A percentile compares a stretch with the other conserved stretches of the same genome.
Conservation (phyloP, 805 yeast genomes). For the Kluyveromyces starmeri region DNA sequence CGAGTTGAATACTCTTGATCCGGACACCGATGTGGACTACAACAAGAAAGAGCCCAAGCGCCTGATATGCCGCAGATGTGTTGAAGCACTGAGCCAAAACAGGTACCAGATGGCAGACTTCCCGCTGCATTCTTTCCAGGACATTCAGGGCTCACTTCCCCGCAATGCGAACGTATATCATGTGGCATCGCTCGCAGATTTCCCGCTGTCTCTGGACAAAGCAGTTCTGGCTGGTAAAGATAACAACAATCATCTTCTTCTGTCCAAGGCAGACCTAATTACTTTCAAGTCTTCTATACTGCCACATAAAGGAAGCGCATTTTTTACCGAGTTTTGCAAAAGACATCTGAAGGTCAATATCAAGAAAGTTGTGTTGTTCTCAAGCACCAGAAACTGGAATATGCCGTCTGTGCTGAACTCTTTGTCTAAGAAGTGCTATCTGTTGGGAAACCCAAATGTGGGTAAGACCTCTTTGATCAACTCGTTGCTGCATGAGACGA, state of each 20-base stretch:
- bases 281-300: slow-evolving; percentile 13
- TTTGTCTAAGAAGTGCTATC: slow-evolving; percentile 31
- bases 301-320: slow-evolving; percentile 20
- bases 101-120: slow-evolving; percentile 31
- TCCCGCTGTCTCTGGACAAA: slow-evolving; percentile 52
- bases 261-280: slow-evolving; percentile 29
- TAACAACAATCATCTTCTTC: slow-evolving; percentile 13
- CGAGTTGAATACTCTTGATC: slow-evolving; percentile 1
- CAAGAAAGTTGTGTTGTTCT: slow-evolving; percentile 20
- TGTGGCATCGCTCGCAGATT: slow-evolving; percentile 59
- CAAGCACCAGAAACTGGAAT: slow-evolving; percentile 25
- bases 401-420: slow-evolving; percentile 15
- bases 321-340: slow-evolving; percentile 28
- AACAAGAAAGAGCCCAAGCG: slow-evolving; percentile 5
- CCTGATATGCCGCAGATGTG: slow-evolving; percentile 47
- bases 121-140: slow-evolving; percentile 21
- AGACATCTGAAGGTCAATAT: slow-evolving; percentile 24
- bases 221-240: slow-evolving; percentile 11
- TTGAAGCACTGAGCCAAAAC: slow-evolving; percentile 40
- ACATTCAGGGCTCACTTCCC: slow-evolving; percentile 33
- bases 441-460: slow-evolving; percentile 59
- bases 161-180: slow-evolving; percentile 41
- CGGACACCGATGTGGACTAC: slow-evolving; percentile 4
- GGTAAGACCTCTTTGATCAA: slow-evolving; percentile 62
- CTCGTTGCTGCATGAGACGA: slow-evolving; percentile 31